These are phyloP conservation scores for Vaccinium myrtillus DNA, from an alignment of 148 eudicot species.

Conservation along the genomic window DNA sequence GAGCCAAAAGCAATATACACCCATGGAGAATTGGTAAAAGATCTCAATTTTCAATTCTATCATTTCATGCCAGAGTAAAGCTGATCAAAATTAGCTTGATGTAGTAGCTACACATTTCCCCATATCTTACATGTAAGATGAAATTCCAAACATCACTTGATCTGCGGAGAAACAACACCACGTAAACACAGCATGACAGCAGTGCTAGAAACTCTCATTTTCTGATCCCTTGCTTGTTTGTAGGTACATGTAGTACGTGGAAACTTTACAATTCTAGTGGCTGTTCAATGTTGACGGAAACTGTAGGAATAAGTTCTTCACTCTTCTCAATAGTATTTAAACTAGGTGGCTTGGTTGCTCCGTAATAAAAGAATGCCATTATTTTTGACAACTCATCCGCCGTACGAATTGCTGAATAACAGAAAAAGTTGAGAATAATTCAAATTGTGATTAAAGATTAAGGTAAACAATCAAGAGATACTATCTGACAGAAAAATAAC, in stretches of 20 bases:
- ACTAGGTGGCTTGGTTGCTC: constrained; percentile 80
- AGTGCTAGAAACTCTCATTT: not conserved
- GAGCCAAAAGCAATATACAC: not conserved
- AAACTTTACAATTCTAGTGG: constrained; percentile 1
- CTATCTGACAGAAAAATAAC: constrained; percentile 27
- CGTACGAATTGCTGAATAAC: constrained; percentile 54
- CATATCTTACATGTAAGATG: not conserved
- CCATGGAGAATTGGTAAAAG: not conserved
- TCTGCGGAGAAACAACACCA: not conserved
- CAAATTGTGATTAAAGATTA: not conserved
- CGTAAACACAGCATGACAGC: not conserved
- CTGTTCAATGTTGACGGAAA: constrained; percentile 26
- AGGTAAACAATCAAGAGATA: not conserved
- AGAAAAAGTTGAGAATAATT: not conserved
- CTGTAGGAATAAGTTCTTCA: constrained; percentile 61
- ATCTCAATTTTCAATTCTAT: not conserved
- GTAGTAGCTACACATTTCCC: constrained; percentile 3
- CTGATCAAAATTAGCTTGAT: not conserved
- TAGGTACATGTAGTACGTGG: not conserved
- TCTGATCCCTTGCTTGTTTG: not conserved
- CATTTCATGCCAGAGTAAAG: not conserved
- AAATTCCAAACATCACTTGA: not conserved
- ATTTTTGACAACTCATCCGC: constrained; percentile 88
- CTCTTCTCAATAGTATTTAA: constrained; percentile 32
- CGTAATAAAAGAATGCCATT: constrained; percentile 94